phyloP scores from a whole-genome alignment of 1,284 basidiomycete species.

The Puccinia triticina region DNA sequence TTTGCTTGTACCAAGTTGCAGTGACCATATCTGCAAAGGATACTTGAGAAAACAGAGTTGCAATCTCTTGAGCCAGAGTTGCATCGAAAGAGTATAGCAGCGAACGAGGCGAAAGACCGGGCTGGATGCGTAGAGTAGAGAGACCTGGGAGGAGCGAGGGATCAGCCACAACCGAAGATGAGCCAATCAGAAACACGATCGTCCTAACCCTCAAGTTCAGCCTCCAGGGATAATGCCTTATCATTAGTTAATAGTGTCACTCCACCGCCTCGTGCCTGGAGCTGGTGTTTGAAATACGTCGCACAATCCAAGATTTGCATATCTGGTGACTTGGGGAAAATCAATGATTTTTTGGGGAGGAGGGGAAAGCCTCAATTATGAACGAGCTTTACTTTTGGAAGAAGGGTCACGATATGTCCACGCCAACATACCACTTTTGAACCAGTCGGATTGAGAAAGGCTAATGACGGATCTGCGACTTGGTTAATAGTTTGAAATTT shows the following conservation, averaged over 20 bases:
- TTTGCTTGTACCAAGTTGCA: constrained; percentile 2
- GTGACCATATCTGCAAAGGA: constrained; percentile 23
- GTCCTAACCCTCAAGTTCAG: constrained; percentile 32
- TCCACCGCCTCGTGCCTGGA: constrained; percentile 14
- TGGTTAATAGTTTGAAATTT: constrained; percentile 24
- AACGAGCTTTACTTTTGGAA: not conserved
- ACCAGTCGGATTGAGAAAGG: not conserved
- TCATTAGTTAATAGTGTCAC: constrained; percentile 34
- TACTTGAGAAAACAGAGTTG: constrained; percentile 15
- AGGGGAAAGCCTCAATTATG: not conserved
- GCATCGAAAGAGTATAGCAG: constrained; percentile 26
- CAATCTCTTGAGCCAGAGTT: constrained; percentile 16
- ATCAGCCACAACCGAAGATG: not conserved
- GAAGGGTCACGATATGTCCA: not conserved
- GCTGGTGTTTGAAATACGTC: constrained; percentile 29
- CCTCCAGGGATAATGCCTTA: constrained; percentile 37
- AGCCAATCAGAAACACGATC: not conserved
- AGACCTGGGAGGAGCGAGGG: constrained; percentile 6
- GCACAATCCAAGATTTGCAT: constrained; percentile 39
- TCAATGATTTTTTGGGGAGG: not conserved
- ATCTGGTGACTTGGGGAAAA: constrained; percentile 40
- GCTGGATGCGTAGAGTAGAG: constrained; percentile 25
- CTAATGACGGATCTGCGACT: constrained; percentile 12
- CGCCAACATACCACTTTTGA: constrained; percentile 29
- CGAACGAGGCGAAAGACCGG: constrained; percentile 15